Evolutionary conservation across 2,329 filamentous ascomycete species (phyloP).

Genomic region (Neonectria hederae): DNA sequence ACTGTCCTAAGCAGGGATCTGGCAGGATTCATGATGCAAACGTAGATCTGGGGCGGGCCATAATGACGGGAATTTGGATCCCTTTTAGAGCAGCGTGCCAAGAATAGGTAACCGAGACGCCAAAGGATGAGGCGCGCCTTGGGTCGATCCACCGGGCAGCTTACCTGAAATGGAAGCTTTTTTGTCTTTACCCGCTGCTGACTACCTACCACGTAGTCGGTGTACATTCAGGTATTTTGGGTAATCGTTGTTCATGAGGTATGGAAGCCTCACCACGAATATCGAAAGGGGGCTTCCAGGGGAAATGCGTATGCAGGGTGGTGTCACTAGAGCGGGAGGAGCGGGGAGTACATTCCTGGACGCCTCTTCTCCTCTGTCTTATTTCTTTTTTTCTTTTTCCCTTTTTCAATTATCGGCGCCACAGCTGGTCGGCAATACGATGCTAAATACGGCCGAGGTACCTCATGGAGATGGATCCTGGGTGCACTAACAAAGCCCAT

Average conservation of each 20-base stretch:
- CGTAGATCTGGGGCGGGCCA: slow-evolving; percentile 24
- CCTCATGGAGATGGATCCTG: background rate
- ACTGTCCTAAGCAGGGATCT: slow-evolving; percentile 13
- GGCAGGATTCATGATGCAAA: slow-evolving; percentile 20
- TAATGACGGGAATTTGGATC: slow-evolving; percentile 15
- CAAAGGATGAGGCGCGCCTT: slow-evolving; percentile 6
- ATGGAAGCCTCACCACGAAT: background rate
- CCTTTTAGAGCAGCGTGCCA: slow-evolving; percentile 13
- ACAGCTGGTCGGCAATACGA: slow-evolving; percentile 10
- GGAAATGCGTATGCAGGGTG: background rate
- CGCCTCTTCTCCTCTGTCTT: background rate
- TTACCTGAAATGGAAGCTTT: slow-evolving; percentile 6
- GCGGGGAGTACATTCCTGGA: slow-evolving; percentile 5
- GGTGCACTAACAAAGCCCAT: background rate
- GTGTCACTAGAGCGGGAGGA: slow-evolving; percentile 8
- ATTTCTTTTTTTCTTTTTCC: background rate
- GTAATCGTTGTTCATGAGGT: background rate
- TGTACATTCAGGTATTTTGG: background rate
- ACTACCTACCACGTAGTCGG: background rate
- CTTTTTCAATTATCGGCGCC: slow-evolving; percentile 4
- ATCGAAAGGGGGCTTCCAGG: slow-evolving; percentile 7
- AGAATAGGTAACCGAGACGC: slow-evolving; percentile 16
- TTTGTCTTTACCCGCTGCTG: background rate
- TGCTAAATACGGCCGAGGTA: slow-evolving; percentile 4
- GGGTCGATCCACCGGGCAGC: slow-evolving; percentile 6